Evolutionary conservation across 495 filamentous ascomycete species (phyloP), one percentile per base, ranked within the genome.

Genomic region (Thozetella sp.): DNA sequence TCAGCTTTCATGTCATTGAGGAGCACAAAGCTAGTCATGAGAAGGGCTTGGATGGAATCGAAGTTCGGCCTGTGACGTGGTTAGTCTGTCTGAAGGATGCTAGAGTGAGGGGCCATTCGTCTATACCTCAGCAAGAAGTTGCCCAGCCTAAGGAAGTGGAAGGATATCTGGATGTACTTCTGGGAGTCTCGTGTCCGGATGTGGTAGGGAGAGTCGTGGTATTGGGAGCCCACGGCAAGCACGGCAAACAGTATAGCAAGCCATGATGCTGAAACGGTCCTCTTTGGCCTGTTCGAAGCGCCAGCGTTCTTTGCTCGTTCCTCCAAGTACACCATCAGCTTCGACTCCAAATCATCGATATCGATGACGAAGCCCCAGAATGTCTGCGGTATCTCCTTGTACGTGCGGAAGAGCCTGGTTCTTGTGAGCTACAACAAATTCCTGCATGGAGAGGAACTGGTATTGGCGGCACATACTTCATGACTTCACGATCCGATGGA

Each of bases 281-380:
- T 82, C 17, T 74, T 76, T 17, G 76, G 76, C 54, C 79, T 79
- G 55, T 72, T 77, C 0, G 72, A 67, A 65, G 82, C 65, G 66
- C 80, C 66, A 68, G 79, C 75, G 68, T 76, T 80, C 58, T 80
- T 80, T 34, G 81, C 82, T 53, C 91, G 80, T 58, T 88, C 85
- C 57, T 87, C 83, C 17, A 94, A 78, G 62, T 93, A 88, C 13
- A 79, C 78, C 64, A 85, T 82, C 27, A 92, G 74, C 53, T 86
- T 83, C 2, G 79, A 78, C 67, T 92, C 89, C 19, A 94, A 77
- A 25, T 80, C 76, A 40, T 86, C 80, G 24, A 90, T 77, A 66
- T 93, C 88, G 27, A 87, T 81, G 30, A 96, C 81, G 17, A 91
- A 90, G 2, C 90, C 89, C 81, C 91, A 96, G 61, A 93, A 85